Evolutionary conservation across 345 rosid species (phyloP).

Genomic region (Lumnitzera racemosa): DNA sequence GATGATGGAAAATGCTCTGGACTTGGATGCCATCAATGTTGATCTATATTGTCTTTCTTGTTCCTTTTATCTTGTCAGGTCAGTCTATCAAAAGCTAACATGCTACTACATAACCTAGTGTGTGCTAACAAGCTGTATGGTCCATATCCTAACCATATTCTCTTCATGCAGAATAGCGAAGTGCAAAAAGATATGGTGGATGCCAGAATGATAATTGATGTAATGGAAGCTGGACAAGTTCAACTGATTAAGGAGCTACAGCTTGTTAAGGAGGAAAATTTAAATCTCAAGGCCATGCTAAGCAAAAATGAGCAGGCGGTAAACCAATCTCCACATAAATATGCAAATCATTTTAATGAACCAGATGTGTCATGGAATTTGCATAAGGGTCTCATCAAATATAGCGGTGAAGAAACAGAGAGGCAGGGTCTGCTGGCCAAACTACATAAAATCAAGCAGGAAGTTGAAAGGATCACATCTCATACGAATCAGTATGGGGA

Average conservation of each 20-base stretch:
- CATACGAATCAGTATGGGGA: constrained; percentile 50
- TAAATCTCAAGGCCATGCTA: constrained; percentile 25
- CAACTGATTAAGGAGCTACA: constrained; percentile 33
- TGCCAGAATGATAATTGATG: constrained; percentile 28
- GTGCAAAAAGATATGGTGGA: constrained; percentile 29
- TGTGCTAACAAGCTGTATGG: constrained; percentile 25
- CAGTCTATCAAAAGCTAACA: constrained; percentile 22
- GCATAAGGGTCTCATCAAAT: constrained; percentile 13
- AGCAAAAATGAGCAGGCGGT: constrained; percentile 28
- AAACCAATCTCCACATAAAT: constrained; percentile 19
- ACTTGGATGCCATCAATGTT: too few relatives aligned
- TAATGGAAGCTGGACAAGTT: constrained; percentile 32
- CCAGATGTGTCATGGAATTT: constrained; percentile 15
- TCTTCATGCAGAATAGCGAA: constrained; percentile 18
- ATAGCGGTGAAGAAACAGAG: constrained; percentile 22
- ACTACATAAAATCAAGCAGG: constrained; percentile 41
- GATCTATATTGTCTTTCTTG: neutral
- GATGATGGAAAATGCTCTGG: too few relatives aligned
- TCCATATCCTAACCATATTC: constrained; percentile 18
- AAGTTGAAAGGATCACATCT: constrained; percentile 50
- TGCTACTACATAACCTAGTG: constrained; percentile 15
- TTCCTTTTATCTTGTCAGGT: neutral
- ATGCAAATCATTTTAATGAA: constrained; percentile 19
- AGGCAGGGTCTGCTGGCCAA: constrained; percentile 36
- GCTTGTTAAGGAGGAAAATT: constrained; percentile 39